Evolutionary conservation across 2,329 filamentous ascomycete species (phyloP), one percentile per base, ranked within the genome.

Genomic region (Geosmithia flava): DNA sequence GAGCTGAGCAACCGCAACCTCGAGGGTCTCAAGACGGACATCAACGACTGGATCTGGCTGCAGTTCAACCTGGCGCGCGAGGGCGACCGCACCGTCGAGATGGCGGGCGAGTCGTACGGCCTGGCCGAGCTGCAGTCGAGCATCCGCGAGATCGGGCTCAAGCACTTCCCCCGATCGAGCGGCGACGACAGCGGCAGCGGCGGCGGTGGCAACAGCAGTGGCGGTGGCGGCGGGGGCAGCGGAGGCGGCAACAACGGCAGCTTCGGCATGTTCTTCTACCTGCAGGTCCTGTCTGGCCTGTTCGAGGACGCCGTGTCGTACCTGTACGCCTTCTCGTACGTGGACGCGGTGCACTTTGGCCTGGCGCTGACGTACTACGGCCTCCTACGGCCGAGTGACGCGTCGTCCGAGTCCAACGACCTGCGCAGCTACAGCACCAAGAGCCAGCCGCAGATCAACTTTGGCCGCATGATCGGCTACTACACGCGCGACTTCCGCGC

Each of bases 401-500:
- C 88, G 53, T 77, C 80, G 56, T 78, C 79, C 7, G 80, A 80
- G 10, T 81, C 85, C 46, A 84, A 85, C 59, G 86, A 94, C 56
- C 68, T 83, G 44, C 68, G 80, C 42, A 80, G 72, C 54, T 68
- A 80, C 64, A 87, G 80, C 55, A 85, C 76, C 58, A 78, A 81
- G 55, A 76, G 79, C 53, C 73, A 80, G 53, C 76, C 89, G 5
- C 89, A 96, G 62, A 83, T 98, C 66, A 95, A 93, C 71, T 97
- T 97, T 67, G 90, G 87, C 43, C 84, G 86, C 50, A 87, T 97
- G 72, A 74, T 97, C 52, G 94, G 91, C 41, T 88, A 93, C 63
- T 98, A 98, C 70, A 98, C 94, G 4, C 80, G 85, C 48, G 90
- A 96, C 65, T 98, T 98, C 78, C 84, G 93, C 47, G 87, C 88